phyloP scores from a whole-genome alignment of 176 grass and related monocot species.

The Paspalum notatum region DNA sequence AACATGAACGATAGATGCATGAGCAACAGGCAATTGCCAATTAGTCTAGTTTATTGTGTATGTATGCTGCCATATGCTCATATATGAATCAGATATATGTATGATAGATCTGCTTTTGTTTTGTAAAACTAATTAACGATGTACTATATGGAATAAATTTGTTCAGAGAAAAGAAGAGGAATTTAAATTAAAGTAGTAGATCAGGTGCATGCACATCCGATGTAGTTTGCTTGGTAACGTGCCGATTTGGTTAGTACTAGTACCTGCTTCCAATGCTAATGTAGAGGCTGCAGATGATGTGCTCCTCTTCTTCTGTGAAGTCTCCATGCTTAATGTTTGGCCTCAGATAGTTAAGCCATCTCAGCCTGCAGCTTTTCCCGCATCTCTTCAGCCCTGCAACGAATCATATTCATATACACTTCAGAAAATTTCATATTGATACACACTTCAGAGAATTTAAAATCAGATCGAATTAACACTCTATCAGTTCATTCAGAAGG shows the following conservation, averaged over 20 bases:
- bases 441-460: not conserved
- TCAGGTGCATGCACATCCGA: not conserved
- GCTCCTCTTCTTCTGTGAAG: constrained; percentile 90
- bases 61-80: not conserved
- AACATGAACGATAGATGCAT: not conserved
- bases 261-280: constrained; percentile 98
- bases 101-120: not conserved
- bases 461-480: not conserved
- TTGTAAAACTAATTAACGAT: not conserved
- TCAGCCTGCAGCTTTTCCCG: constrained; percentile 90
- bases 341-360: constrained; percentile 98
- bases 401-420: constrained; percentile 4
- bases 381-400: constrained; percentile 84
- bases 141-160: not conserved
- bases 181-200: not conserved
- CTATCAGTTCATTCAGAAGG: not conserved
- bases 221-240: not conserved
- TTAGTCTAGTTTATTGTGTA: not conserved
- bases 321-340: constrained; percentile 95
- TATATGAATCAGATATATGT: no score
- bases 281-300: constrained; percentile 93
- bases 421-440: not conserved
- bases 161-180: not conserved
- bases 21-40: not conserved
- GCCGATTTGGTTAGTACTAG: not conserved